Conservation (phyloP, 805 yeast genomes). For the Cyberlindnera petersonii region DNA sequence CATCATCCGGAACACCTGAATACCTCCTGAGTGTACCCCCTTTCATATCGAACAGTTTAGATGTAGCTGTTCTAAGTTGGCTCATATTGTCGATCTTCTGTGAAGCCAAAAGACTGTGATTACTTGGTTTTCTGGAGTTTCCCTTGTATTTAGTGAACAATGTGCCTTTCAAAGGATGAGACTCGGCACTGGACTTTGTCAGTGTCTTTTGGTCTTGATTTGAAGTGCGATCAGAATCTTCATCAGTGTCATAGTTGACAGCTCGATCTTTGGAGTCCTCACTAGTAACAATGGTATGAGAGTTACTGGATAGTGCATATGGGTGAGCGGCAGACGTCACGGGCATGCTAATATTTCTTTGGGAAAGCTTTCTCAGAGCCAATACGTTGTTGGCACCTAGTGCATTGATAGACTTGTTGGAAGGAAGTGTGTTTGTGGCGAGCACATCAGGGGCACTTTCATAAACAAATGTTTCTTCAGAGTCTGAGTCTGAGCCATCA, state of each 20-base stretch:
- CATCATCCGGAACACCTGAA: constrained; percentile 65
- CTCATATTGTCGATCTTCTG: constrained; percentile 8
- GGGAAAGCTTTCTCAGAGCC: constrained; percentile 22
- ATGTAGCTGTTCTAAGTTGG: constrained; percentile 62
- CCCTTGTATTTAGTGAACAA: constrained; percentile 24
- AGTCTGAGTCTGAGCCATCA: constrained; percentile 80
- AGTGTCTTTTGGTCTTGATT: constrained; percentile 12
- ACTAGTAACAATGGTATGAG: constrained; percentile 7
- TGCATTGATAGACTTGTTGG: constrained; percentile 13
- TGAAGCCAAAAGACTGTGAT: constrained; percentile 6
- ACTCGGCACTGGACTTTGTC: constrained; percentile 8
- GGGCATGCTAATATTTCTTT: constrained; percentile 28
- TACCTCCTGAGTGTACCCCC: constrained; percentile 71
- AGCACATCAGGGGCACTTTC: constrained; percentile 41
- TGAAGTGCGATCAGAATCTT: constrained; percentile 14
- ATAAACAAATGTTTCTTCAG: constrained; percentile 95
- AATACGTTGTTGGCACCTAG: constrained; percentile 15
- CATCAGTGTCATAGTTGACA: constrained; percentile 14
- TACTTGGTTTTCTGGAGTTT: constrained; percentile 20
- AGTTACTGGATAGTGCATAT: constrained; percentile 8
- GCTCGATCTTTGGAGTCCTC: constrained; percentile 12
- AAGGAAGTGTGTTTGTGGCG: constrained; percentile 20
- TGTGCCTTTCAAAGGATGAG: constrained; percentile 2
- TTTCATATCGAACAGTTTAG: constrained; percentile 67
- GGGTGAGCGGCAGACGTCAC: constrained; percentile 14